phyloP scores from a whole-genome alignment of 2,329 filamentous ascomycete genomes.

The Fusarium nygamai region DNA sequence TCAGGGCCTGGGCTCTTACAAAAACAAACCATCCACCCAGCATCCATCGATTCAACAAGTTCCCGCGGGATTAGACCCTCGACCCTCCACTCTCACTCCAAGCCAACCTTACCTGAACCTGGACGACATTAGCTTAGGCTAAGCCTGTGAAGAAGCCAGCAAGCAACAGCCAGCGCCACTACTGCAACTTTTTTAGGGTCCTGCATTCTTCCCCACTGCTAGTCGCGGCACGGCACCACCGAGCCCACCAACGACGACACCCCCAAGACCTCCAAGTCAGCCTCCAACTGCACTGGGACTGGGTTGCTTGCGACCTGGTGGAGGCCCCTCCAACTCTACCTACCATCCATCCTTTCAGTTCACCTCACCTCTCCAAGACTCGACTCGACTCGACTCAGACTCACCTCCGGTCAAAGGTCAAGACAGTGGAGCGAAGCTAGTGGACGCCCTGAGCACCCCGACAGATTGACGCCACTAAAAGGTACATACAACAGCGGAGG shows the following conservation, averaged over 20 bases:
- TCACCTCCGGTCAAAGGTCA: conserved; percentile 20
- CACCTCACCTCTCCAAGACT: neutral
- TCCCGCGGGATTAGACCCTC: conserved; percentile 22
- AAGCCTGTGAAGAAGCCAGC: conserved; percentile 18
- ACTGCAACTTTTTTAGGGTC: conserved; percentile 34
- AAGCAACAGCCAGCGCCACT: conserved; percentile 17
- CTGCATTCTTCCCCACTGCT: conserved; percentile 33
- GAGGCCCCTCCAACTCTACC: neutral
- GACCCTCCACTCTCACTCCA: conserved; percentile 1
- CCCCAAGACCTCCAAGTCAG: conserved; percentile 11
- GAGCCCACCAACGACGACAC: conserved; percentile 20
- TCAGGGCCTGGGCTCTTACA: conserved; percentile 21
- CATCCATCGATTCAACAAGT: conserved; percentile 19
- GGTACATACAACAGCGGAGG: neutral
- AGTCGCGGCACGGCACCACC: conserved; percentile 33
- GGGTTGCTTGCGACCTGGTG: neutral
- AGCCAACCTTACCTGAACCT: neutral
- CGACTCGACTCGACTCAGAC: conserved; percentile 3
- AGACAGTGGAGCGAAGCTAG: conserved; percentile 1
- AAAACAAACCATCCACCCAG: neutral
- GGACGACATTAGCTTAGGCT: conserved; percentile 7
- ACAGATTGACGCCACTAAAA: conserved; percentile 30
- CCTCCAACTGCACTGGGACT: conserved; percentile 29
- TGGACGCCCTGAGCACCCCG: conserved; percentile 19
- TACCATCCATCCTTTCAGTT: neutral